Evolutionary conservation across 768 basidiomycete species (phyloP).

Genomic region (Mycena polygramma): DNA sequence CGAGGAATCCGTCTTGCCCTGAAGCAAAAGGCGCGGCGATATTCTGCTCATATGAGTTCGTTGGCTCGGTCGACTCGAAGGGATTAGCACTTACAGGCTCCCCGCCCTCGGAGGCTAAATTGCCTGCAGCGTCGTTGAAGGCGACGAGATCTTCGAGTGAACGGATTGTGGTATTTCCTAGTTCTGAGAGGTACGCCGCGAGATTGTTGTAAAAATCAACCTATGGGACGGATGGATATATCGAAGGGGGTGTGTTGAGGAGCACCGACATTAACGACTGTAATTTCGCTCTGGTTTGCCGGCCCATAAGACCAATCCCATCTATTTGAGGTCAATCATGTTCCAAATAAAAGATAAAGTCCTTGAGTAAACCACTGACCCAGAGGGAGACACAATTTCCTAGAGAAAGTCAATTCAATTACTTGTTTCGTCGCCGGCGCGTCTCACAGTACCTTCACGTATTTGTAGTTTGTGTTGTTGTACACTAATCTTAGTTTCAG

Average conservation of each 20-base stretch:
- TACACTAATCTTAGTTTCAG: conserved; percentile 25
- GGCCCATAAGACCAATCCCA: conserved; percentile 36
- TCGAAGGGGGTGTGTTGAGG: not conserved
- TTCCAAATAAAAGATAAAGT: not conserved
- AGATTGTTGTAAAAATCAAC: conserved; percentile 39
- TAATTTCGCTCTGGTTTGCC: conserved; percentile 36
- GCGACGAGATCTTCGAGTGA: conserved; percentile 37
- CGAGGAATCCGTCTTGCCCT: conserved; percentile 37
- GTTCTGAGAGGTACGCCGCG: conserved; percentile 35
- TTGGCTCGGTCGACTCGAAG: too few relatives aligned
- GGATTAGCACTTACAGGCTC: conserved; percentile 17
- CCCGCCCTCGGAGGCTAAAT: conserved; percentile 34
- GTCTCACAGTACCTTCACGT: conserved; percentile 20
- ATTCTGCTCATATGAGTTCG: conserved; percentile 6
- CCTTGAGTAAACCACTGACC: conserved; percentile 6
- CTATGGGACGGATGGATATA: not conserved
- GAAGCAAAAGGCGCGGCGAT: conserved; percentile 35
- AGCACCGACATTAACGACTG: conserved; percentile 33
- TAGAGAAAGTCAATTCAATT: not conserved
- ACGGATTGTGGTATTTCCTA: conserved; percentile 37
- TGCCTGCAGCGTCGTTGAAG: conserved; percentile 33
- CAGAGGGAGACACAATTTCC: conserved; percentile 38
- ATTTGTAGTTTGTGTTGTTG: conserved; percentile 38
- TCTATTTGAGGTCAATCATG: not conserved
- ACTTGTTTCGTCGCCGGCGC: not conserved